These are phyloP conservation scores for Cladobotryum protrusum DNA, from an alignment of 2,329 filamentous ascomycete genomes.

Conservation along the genomic window DNA sequence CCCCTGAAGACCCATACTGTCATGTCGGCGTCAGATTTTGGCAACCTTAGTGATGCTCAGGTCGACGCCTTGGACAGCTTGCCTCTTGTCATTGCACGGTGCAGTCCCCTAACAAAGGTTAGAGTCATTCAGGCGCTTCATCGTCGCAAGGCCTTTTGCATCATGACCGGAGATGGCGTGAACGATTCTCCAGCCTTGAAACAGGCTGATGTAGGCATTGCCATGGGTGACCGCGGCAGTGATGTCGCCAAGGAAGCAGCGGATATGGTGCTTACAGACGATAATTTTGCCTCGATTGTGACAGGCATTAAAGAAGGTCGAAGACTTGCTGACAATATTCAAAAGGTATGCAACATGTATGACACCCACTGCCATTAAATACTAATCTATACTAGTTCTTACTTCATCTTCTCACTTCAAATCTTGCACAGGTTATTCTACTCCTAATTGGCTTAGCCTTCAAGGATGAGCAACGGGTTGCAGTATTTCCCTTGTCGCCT, in stretches of 20 bases:
- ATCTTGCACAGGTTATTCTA: slow-evolving; percentile 63
- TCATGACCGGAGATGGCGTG: slow-evolving; percentile 71
- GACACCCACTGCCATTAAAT: not conserved
- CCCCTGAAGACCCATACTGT: slow-evolving; percentile 38
- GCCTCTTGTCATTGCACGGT: slow-evolving; percentile 63
- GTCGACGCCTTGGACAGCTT: slow-evolving; percentile 56
- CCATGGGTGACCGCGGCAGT: slow-evolving; percentile 65
- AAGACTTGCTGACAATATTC: slow-evolving; percentile 65
- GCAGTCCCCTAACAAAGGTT: slow-evolving; percentile 66
- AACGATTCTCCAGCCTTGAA: slow-evolving; percentile 70
- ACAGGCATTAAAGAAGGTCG: slow-evolving; percentile 67
- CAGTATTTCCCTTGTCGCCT: slow-evolving; percentile 65
- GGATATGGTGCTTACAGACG: slow-evolving; percentile 82
- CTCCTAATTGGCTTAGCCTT: slow-evolving; percentile 64
- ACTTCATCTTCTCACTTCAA: slow-evolving; percentile 61
- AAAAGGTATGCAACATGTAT: slow-evolving; percentile 47
- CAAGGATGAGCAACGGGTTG: slow-evolving; percentile 52
- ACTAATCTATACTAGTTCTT: slow-evolving; percentile 40
- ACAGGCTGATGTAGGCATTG: slow-evolving; percentile 68
- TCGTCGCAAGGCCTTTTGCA: slow-evolving; percentile 59
- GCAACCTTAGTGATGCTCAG: slow-evolving; percentile 53
- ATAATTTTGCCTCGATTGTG: slow-evolving; percentile 79
- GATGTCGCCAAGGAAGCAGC: slow-evolving; percentile 76
- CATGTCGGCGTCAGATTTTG: slow-evolving; percentile 59
- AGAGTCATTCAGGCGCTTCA: slow-evolving; percentile 70